Base-by-base conservation (phyloP, 441 rosid species). In the Macaranga tanarius region DNA sequence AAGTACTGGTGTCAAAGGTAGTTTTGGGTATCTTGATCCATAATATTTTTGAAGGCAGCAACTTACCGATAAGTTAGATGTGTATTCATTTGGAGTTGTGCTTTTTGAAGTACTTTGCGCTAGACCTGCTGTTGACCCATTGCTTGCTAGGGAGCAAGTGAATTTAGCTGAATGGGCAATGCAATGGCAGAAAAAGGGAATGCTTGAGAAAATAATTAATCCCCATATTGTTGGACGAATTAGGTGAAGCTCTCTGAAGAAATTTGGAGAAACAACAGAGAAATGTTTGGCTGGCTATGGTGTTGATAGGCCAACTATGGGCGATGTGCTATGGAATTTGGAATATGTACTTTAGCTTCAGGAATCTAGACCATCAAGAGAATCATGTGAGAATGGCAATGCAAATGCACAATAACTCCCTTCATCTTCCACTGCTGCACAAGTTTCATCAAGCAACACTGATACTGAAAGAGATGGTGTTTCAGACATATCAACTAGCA, bases 151-250 rank as follows among this genome's bases (percentile, higher is more conserved):
- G 76, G 97, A 92, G 75, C 93, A 92, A 75, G 95, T 90, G 75
- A 91, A 91, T 77, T 74, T 92, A 80, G 94, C 92, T 0, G 97
- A 92, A 70, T 92, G 97, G 97, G 97, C 96, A 28, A 86, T 92
- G 73, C 87, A 86, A 55, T 92, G 97, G 97, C 94, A 89, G 79
- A 87, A 80, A 84, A 90, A 80, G 70, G 94, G 96, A 13, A 79
- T 82, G 92, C 92, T 92, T 0, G 82, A 84, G 52, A 77, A 86
- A 59, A 89, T 92, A 3, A 77, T 92, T 38, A 96, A 90, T 70
- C 83, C 84, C 12, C 80, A 84, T 57, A 86, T 92, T 26, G 79
- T 67, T 0, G 88, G 86, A 63, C 81, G 88, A 79, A 84, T 92
- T 61, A 89, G 84, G 65, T 85, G 79, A 7, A 81, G 76, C 65